Evolutionary conservation across 352 stramenopile species (phyloP).

Genomic region (Pythium aristosporum): DNA sequence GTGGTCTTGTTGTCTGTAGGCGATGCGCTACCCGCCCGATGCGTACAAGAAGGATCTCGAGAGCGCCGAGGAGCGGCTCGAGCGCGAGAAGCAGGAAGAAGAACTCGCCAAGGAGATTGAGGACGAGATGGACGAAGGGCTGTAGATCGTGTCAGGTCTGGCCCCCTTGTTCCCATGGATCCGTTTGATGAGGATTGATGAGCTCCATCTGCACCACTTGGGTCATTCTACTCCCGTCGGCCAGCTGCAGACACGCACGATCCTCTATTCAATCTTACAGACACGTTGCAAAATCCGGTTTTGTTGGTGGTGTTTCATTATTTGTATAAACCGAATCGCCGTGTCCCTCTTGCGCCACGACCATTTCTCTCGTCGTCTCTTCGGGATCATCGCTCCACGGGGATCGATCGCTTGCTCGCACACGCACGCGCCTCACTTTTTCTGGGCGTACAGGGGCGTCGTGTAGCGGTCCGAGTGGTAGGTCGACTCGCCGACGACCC

Average conservation of each 20-base stretch:
- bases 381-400: not conserved
- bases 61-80: conserved; percentile 86
- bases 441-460: conserved; percentile 75
- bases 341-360: not conserved
- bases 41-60: conserved; percentile 98
- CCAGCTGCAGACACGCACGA: too few relatives aligned
- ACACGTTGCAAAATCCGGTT: not conserved
- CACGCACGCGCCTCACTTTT: conserved; percentile 55
- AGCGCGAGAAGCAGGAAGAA: conserved; percentile 92
- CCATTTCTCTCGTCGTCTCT: too few relatives aligned
- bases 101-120: conserved; percentile 97
- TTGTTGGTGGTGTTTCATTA: conserved; percentile 13
- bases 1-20: conserved; percentile 28
- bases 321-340: conserved; percentile 15
- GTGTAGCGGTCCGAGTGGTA: conserved; percentile 90
- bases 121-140: conserved; percentile 95
- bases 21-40: conserved; percentile 97
- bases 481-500: conserved; percentile 83
- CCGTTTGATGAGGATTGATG: too few relatives aligned
- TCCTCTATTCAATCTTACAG: not conserved
- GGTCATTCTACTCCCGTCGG: too few relatives aligned
- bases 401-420: too few relatives aligned
- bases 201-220: too few relatives aligned
- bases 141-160: conserved; percentile 31
- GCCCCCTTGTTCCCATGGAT: not conserved